These are phyloP conservation scores for Apiotrichum veenhuisii DNA, from an alignment of 1,284 basidiomycete genomes.

Conservation along the genomic window DNA sequence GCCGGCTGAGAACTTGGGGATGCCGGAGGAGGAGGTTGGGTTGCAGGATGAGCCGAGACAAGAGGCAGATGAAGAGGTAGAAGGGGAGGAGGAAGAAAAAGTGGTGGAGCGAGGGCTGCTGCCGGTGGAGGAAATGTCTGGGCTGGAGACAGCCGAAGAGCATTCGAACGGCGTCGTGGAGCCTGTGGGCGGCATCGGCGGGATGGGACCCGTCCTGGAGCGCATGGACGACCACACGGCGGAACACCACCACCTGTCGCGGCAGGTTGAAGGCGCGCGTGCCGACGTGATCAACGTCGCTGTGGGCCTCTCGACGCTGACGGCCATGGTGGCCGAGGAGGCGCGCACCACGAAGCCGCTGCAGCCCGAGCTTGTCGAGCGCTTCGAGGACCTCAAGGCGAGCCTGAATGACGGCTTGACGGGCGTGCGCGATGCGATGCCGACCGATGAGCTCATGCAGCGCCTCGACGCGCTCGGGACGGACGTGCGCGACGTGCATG, in stretches of 20 bases:
- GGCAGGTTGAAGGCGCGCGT: slow-evolving; percentile 29
- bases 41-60: no score
- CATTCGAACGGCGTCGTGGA: no score
- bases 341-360: not conserved
- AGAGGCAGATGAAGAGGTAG: no score
- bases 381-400: slow-evolving; percentile 3
- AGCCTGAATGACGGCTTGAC: not conserved
- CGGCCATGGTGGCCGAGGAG: not conserved
- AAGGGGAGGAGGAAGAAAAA: no score
- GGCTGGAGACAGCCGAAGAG: no score
- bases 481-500: slow-evolving; percentile 12
- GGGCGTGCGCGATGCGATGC: not conserved
- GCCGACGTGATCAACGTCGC: slow-evolving; percentile 22
- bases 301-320: not conserved
- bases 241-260: slow-evolving; percentile 24
- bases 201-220: slow-evolving; percentile 11
- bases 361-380: slow-evolving; percentile 52
- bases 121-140: no score
- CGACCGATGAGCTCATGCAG: not conserved
- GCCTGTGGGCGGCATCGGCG: no score
- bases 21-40: no score
- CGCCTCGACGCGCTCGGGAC: slow-evolving; percentile 8
- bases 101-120: no score
- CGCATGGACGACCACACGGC: slow-evolving; percentile 28
- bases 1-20: no score